Base-by-base conservation (phyloP, 768 basidiomycete genomes). In the Boletus rufocinnamomeus region DNA sequence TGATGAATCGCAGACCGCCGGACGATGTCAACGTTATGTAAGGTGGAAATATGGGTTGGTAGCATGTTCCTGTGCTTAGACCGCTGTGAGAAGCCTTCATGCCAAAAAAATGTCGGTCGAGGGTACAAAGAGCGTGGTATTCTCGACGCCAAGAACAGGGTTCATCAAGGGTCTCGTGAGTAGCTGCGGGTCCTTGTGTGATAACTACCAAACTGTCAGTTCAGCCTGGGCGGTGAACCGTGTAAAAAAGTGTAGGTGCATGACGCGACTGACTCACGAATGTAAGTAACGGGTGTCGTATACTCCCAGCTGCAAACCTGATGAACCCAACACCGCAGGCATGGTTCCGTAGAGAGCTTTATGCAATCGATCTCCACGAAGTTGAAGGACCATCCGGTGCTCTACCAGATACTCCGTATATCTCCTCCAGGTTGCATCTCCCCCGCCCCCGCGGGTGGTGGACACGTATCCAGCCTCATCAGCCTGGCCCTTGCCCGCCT, bases 331-430 rank as follows among this genome's bases (percentile, higher is more conserved):
- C 37, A 54, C 5, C 48, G 28, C 49, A 45, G 69, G 50, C 51
- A 57, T 14, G 28, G 55, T 65, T 7, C 71, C 72, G 32, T 72
- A 65, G 32, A 75, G 46, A 5, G 66, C 79, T 40, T 70, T 71
- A 38, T 74, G 72, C 57, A 85, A 69, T 55, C 74, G 69, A 8
- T 78, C 70, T 65, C 63, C 84, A 73, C 48, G 62, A 32, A 87
- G 73, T 41, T 69, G 75, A 32, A 86, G 66, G 19, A 89, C 86
- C 67, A 86, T 69, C 35, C 77, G 80, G 16, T 76, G 72, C 30
- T 82, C 79, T 14, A 72, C 68, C 66, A 89, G 63, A 69, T 80
- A 89, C 52, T 83, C 71, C 25, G 81, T 80, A 66, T 86, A 89
- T 59, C 86, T 75, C 60, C 75, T 75, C 88, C 88, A 89, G 23